Percentiles rank a stretch among this genome's conserved stretches.
phyloP scores from a whole-genome alignment of 176 grass and related monocot genomes.

The Triticum aestivum region DNA sequence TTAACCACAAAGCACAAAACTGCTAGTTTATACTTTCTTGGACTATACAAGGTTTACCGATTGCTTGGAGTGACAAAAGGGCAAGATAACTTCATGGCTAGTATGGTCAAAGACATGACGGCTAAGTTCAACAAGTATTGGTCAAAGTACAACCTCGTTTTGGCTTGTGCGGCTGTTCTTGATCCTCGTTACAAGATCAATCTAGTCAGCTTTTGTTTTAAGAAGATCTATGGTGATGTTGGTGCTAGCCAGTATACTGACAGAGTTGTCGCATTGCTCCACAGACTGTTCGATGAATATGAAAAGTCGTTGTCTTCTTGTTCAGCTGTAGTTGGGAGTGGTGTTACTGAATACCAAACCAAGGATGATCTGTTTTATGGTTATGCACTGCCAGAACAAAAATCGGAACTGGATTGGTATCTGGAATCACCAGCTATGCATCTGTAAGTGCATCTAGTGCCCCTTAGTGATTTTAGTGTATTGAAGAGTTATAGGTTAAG shows the following conservation, averaged over 20 bases:
- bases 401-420: conserved; percentile 18
- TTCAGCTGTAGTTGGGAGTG: neutral
- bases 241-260: conserved; percentile 1
- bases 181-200: conserved; percentile 40
- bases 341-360: conserved; percentile 13
- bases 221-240: conserved; percentile 19
- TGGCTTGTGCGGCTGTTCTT: conserved; percentile 23
- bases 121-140: conserved; percentile 32
- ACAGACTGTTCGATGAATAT: conserved; percentile 7
- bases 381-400: conserved; percentile 1
- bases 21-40: conserved; percentile 36
- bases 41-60: conserved; percentile 26
- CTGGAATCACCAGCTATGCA: conserved; percentile 22
- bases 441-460: no score
- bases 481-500: no score
- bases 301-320: neutral
- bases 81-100: conserved; percentile 21
- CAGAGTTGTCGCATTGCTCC: conserved; percentile 22
- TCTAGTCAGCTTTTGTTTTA: conserved; percentile 27
- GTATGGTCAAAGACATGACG: conserved; percentile 26
- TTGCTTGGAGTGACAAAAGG: conserved; percentile 20
- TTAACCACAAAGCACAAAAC: neutral
- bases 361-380: conserved; percentile 32
- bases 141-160: neutral
- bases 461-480: no score